These are phyloP conservation scores for Dactylellina leptospora DNA, from an alignment of 2,329 filamentous ascomycete species.

Conservation along the genomic window DNA sequence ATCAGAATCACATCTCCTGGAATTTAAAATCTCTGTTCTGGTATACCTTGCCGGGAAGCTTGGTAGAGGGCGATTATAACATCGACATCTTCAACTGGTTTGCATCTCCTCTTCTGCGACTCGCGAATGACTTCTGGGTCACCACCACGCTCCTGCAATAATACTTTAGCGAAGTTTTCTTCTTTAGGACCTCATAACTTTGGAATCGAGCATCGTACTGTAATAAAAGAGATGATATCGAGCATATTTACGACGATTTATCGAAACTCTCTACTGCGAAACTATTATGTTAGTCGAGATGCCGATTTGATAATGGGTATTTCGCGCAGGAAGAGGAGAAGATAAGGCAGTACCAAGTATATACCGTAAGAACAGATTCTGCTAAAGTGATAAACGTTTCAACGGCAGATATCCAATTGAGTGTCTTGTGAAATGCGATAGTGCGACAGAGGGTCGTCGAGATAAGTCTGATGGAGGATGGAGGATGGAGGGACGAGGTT, in stretches of 20 bases:
- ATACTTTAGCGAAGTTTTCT: conserved; percentile 62
- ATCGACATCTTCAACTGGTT: conserved; percentile 84
- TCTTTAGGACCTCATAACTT: too few relatives aligned
- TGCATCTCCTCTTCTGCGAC: conserved; percentile 83
- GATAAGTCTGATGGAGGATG: conserved; percentile 5
- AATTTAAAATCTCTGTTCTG: not conserved
- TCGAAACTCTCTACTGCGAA: conserved; percentile 8
- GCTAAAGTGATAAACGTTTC: too few relatives aligned
- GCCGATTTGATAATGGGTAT: conserved; percentile 13
- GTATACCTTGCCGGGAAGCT: conserved; percentile 63
- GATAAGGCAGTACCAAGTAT: not conserved
- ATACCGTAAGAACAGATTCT: too few relatives aligned
- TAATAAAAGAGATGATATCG: conserved; percentile 80
- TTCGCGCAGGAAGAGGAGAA: conserved; percentile 13
- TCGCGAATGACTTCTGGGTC: conserved; percentile 91
- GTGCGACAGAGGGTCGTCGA: too few relatives aligned
- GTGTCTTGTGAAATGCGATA: too few relatives aligned
- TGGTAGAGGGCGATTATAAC: conserved; percentile 88
- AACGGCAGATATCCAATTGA: too few relatives aligned
- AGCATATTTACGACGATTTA: conserved; percentile 66
- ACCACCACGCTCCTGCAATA: conserved; percentile 77
- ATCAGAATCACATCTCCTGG: conserved; percentile 7
- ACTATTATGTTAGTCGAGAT: too few relatives aligned
- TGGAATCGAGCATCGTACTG: conserved; percentile 9
- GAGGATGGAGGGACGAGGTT: conserved; percentile 1